These are phyloP conservation scores for Penicillium brevicompactum DNA, from an alignment of 2,329 filamentous ascomycete genomes.

Conservation along the genomic window DNA sequence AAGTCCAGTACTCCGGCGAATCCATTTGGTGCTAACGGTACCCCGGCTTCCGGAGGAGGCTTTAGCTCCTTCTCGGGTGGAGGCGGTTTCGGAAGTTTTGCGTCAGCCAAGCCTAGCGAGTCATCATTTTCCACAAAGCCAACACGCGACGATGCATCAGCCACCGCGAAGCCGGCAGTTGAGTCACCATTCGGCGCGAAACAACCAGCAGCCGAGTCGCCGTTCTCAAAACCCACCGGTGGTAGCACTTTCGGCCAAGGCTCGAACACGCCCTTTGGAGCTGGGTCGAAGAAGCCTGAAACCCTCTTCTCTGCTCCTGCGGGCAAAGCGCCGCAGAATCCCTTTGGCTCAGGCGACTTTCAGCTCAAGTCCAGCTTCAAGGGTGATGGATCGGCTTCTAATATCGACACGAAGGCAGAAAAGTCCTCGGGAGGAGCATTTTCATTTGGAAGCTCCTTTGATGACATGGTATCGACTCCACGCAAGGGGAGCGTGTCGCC, in stretches of 20 bases:
- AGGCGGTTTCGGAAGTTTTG: constrained; percentile 31
- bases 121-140: constrained; percentile 14
- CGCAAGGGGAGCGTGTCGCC: constrained; percentile 35
- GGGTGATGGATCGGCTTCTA: constrained; percentile 41
- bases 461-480: constrained; percentile 41
- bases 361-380: constrained; percentile 49
- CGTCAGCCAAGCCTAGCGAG: constrained; percentile 22
- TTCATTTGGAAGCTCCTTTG: constrained; percentile 42
- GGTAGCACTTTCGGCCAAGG: background rate
- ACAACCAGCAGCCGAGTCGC: background rate
- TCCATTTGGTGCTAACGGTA: constrained; percentile 24
- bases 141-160: background rate
- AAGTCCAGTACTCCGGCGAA: constrained; percentile 34
- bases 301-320: constrained; percentile 34
- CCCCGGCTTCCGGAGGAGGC: constrained; percentile 29
- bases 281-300: constrained; percentile 29
- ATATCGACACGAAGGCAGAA: constrained; percentile 43
- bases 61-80: constrained; percentile 28
- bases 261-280: constrained; percentile 29
- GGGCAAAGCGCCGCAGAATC: constrained; percentile 25
- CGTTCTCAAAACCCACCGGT: constrained; percentile 8
- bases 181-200: constrained; percentile 2
- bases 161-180: background rate
- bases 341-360: constrained; percentile 41
- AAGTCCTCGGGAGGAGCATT: constrained; percentile 37